Base-by-base conservation (phyloP, 163 green algal genomes). In the Trebouxia gelatinosa region DNA sequence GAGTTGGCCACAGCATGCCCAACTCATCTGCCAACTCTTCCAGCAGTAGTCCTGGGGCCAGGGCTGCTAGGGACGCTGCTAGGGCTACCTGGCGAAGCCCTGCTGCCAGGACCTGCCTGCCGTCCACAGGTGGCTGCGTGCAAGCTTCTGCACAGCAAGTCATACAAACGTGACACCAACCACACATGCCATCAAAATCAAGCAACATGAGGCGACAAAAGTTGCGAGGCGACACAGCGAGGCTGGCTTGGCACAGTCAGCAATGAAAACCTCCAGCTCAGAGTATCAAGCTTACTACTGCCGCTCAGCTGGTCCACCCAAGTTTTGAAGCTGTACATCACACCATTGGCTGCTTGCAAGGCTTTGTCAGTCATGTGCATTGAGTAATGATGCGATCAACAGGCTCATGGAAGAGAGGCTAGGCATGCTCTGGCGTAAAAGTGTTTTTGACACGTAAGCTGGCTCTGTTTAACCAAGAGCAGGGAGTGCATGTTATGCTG, bases 11-110 rank as follows among this genome's bases (percentile, higher is more conserved):
- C 13, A 76, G 40, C n/a, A 76, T 59, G 5, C 46, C 40, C 39
- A 76, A 43, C 68, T 76, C 9, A 29, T 59, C 40, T 43, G 32
- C 40, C 46, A 76, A 21, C 46, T 76, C 40, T 61, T 76, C 40
- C 43, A 38, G 32, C n/a, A 76, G 68, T 21, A 38, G 32, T 59
- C 32, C 68, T 43, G 16, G 32, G 32, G n/a, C 31, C 29, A 76
- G 40, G 0, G 6, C 31, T 76, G 68, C 40, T 28, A 76, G 1
- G 21, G 40, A 62, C 16, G 68, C 68, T 64, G 68, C 68, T 7
- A 61, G 29, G 40, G 68, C 68, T 31, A 76, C 40, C 6, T 38
- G 35, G 13, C 5, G 64, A 19, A 72, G 38, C 6, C 21, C 32
- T 4, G 21, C 3, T 31, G 37, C 37, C 35, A 26, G 35, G 23